These are phyloP conservation scores for Pestalotiopsis sp. DNA, from an alignment of 2,329 filamentous ascomycete genomes.

Conservation along the genomic window DNA sequence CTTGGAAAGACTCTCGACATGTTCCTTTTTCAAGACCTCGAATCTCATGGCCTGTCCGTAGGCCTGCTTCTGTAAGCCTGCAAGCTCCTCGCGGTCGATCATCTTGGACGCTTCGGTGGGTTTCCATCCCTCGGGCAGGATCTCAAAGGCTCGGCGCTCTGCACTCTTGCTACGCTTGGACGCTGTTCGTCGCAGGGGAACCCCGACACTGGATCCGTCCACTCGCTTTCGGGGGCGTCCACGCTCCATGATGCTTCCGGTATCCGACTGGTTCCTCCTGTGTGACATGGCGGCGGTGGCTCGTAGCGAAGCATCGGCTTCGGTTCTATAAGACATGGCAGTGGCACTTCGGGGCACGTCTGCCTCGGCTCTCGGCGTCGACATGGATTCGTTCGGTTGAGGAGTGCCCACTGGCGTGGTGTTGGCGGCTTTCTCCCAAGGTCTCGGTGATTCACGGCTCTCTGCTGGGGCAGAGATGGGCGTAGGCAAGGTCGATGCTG, in stretches of 20 bases:
- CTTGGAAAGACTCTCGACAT: constrained; percentile 68
- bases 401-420: constrained; percentile 27
- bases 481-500: constrained; percentile 45
- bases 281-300: constrained; percentile 38
- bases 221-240: constrained; percentile 60
- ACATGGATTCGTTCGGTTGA: constrained; percentile 31
- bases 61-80: constrained; percentile 60
- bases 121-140: constrained; percentile 60
- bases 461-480: constrained; percentile 54
- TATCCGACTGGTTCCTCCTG: constrained; percentile 58
- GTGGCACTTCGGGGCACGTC: constrained; percentile 24
- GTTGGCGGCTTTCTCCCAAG: constrained; percentile 41
- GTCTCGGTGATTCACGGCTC: constrained; percentile 43
- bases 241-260: constrained; percentile 61
- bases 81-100: constrained; percentile 51
- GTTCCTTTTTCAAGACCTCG: constrained; percentile 63
- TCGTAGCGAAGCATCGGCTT: constrained; percentile 14
- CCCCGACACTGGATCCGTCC: constrained; percentile 41
- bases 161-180: constrained; percentile 50
- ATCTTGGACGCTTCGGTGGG: constrained; percentile 53
- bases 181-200: constrained; percentile 38
- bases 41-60: constrained; percentile 64
- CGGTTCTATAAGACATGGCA: constrained; percentile 12
- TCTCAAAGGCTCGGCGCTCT: constrained; percentile 61
- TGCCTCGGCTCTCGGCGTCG: constrained; percentile 33